phyloP scores from a whole-genome alignment of 768 basidiomycete genomes.

The Serendipita sp. region DNA sequence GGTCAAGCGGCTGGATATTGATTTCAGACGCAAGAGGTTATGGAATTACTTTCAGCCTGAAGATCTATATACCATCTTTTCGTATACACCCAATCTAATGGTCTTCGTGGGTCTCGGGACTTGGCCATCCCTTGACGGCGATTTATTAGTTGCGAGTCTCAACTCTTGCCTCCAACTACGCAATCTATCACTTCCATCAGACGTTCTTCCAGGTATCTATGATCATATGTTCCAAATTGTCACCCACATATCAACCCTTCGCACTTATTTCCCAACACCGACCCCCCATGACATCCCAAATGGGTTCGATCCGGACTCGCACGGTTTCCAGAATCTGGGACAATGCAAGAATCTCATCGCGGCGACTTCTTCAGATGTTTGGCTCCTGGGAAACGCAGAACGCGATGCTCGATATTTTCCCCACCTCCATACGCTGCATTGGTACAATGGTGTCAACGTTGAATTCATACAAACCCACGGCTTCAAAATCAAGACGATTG shows the following conservation, averaged over 20 bases:
- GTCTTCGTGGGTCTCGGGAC: background rate
- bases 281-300: background rate
- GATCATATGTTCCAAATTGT: background rate
- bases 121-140: background rate
- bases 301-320: background rate
- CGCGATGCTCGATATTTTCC: background rate
- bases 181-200: background rate
- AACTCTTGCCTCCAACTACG: background rate
- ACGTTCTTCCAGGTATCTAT: background rate
- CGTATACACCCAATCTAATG: background rate
- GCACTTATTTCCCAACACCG: background rate
- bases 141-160: background rate
- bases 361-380: background rate
- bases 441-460: background rate
- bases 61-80: background rate
- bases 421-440: background rate
- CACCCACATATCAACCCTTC: background rate
- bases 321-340: background rate
- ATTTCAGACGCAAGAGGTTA: background rate
- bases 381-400: background rate
- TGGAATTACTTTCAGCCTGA: background rate
- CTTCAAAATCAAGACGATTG: constrained; percentile 1
- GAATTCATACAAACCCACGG: background rate
- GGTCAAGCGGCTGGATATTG: background rate
- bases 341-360: background rate